Base-by-base conservation (phyloP, 495 filamentous ascomycete genomes). In the Penicillium steckii region DNA sequence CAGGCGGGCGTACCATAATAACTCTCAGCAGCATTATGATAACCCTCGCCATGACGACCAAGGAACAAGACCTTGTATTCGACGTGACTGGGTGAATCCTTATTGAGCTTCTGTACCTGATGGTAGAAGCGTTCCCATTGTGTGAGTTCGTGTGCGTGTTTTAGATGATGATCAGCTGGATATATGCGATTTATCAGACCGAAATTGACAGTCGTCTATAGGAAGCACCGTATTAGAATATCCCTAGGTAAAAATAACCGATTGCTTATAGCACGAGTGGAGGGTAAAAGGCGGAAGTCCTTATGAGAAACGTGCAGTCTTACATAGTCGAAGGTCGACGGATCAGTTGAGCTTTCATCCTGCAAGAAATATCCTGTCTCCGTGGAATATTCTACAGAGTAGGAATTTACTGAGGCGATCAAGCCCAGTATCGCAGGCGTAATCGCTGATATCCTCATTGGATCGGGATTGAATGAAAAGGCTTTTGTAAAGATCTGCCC, bases 311-410 rank as follows among this genome's bases (percentile, higher is more conserved):
- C n/a, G n/a, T n/a, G 8, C 29, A 13, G 19, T 19, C 73, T 44
- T 67, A 87, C 84, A 62, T 84, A 91, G 64, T 88, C 83, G 65
- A 90, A 91, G 1, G 74, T 80, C 10, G 69, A 68, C 1, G 82
- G 58, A 60, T 88, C 75, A 2, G 87, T 91, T 8, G 73, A 64
- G 1, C 71, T 70, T 43, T 87, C 76, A 66, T 90, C 87, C 65
- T 91, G 88, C 13, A 80, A 66, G 61, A 91, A 91, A 62, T 84
- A 88, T 1, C 85, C 88, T 5, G 80, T 72, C 10, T 90, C 80
- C 4, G 81, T 82, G 2, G 79, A 78, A 60, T 89, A 90, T 44
- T 82, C 75, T 43, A 86, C 71, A 33, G 57, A 59, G 0, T 60
- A 47, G 2, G 66, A 66, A 7, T 62, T 55, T 1, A 54, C 64